Conservation (phyloP, 257 asterid species). For the Nicotiana paniculata region DNA sequence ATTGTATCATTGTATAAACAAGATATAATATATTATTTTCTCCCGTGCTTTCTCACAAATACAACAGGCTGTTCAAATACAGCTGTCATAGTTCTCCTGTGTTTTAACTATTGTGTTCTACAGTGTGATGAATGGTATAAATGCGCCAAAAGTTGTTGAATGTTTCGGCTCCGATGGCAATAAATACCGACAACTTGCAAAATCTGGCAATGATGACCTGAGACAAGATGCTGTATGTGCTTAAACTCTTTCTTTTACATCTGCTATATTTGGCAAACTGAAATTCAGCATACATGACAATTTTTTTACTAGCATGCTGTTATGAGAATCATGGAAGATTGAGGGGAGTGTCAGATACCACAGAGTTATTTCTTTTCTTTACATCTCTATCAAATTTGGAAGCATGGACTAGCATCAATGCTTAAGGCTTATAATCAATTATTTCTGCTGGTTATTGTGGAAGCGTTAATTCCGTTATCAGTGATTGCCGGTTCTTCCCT, state of each 20-base stretch:
- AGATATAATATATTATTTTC: too few species aligned
- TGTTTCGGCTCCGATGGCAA: constrained; percentile 93
- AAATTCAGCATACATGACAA: background rate
- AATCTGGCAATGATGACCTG: constrained; percentile 98
- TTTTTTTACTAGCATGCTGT: too few species aligned
- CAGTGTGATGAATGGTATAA: constrained; percentile 96
- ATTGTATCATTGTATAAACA: too few species aligned
- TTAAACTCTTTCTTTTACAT: constrained; percentile 16
- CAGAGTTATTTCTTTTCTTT: background rate
- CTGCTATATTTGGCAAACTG: background rate
- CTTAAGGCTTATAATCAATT: background rate
- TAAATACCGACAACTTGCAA: constrained; percentile 88
- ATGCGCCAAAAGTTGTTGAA: constrained; percentile 98
- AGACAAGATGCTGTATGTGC: constrained; percentile 95
- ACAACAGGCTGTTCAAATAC: background rate
- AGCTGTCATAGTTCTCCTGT: background rate
- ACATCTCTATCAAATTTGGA: background rate
- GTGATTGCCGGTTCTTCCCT: background rate
- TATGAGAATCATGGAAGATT: background rate
- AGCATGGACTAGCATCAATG: background rate
- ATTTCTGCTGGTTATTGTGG: constrained; percentile 1
- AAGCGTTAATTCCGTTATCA: background rate
- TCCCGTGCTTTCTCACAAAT: background rate
- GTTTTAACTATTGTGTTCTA: constrained; percentile 19
- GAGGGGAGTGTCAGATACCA: background rate